A percentile compares a stretch with the other conserved stretches of the same genome.
Conservation (phyloP, 768 basidiomycete genomes). For the Leucocoprinus birnbaumii region DNA sequence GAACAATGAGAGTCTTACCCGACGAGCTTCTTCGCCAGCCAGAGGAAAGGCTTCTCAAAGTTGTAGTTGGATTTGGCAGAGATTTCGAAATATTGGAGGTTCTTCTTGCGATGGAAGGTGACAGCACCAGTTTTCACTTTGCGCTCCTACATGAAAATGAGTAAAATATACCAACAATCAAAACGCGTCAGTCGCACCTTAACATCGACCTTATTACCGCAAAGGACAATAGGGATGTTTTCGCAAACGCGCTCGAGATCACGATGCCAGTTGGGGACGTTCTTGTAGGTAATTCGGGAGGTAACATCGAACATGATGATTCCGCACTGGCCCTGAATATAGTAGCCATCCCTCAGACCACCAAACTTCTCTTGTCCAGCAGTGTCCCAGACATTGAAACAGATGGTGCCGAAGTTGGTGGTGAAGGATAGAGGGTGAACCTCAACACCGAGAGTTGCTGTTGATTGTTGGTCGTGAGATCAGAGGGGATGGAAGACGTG, state of each 20-base stretch:
- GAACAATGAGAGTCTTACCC: slow-evolving; percentile 55
- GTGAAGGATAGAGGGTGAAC: slow-evolving; percentile 95
- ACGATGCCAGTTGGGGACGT: slow-evolving; percentile 99
- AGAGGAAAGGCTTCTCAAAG: slow-evolving; percentile 99
- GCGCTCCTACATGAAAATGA: slow-evolving; percentile 67
- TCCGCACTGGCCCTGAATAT: slow-evolving; percentile 97
- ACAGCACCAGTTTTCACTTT: slow-evolving; percentile 99
- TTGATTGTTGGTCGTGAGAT: slow-evolving; percentile 15
- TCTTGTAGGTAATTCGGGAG: slow-evolving; percentile 99
- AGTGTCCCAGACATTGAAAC: slow-evolving; percentile 99
- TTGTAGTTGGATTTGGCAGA: slow-evolving; percentile 99
- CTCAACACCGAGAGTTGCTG: slow-evolving; percentile 99
- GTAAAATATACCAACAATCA: slow-evolving; percentile 9
- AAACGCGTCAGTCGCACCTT: slow-evolving; percentile 57
- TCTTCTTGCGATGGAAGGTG: slow-evolving; percentile 99
- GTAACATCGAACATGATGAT: slow-evolving; percentile 99
- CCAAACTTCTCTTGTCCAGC: slow-evolving; percentile 99
- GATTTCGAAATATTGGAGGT: slow-evolving; percentile 99
- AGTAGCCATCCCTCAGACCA: slow-evolving; percentile 95
- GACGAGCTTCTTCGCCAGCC: slow-evolving; percentile 97
- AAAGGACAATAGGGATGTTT: slow-evolving; percentile 98
- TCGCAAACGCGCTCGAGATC: slow-evolving; percentile 99
- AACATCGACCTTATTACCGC: slow-evolving; percentile 99
- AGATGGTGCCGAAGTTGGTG: slow-evolving; percentile 98
- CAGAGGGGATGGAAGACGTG: slow-evolving; percentile 6